Base-by-base conservation (phyloP, 495 filamentous ascomycete genomes). In the Aspergillus affinis region DNA sequence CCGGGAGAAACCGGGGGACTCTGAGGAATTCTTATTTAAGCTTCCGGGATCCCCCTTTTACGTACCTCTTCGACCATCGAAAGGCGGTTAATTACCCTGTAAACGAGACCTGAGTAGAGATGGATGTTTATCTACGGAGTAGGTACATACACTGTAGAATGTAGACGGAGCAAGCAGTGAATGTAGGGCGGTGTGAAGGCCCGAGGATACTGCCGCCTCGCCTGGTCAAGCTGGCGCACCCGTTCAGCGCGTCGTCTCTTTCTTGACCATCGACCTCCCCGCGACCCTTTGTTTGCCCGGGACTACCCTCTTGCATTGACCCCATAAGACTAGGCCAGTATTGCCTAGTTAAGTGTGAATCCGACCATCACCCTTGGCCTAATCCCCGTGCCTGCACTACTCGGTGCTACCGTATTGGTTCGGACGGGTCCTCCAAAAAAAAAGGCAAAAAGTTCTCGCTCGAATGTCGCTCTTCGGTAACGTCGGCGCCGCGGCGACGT, bases 381-480 rank as follows among this genome's bases (percentile, higher is more conserved):
- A 36, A 23, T 15, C 20, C 27, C 8, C 49, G 26, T 49, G 48
- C 23, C 48, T 20, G 48, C 23, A 6, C 21, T 15, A 41, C 13
- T 17, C 36, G 36, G 10, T 41, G 30, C 29, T 32, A 7, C 29
- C 29, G 36, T 49, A 17, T 21, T 49, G 19, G 18, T 9, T 20
- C 18, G 23, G 18, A 20, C 48, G 18, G 18, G 48, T 49, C 46
- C 8, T 15, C n/a, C 46, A 15, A 10, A 26, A 23, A 26, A 23
- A 23, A 45, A 59, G 48, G 15, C 48, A 56, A 63, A 57, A 55
- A 46, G 48, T 57, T 62, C 62, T 67, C 66, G 61, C 69, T 66
- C 60, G 60, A 60, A 78, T 78, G 75, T 75, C 59, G 57, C 84
- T 96, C 68, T 96, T 95, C 72, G 85, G 86, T 64, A 64, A 69